Conservation (phyloP, 306 rosid species). For the Fragaria ananassa region DNA sequence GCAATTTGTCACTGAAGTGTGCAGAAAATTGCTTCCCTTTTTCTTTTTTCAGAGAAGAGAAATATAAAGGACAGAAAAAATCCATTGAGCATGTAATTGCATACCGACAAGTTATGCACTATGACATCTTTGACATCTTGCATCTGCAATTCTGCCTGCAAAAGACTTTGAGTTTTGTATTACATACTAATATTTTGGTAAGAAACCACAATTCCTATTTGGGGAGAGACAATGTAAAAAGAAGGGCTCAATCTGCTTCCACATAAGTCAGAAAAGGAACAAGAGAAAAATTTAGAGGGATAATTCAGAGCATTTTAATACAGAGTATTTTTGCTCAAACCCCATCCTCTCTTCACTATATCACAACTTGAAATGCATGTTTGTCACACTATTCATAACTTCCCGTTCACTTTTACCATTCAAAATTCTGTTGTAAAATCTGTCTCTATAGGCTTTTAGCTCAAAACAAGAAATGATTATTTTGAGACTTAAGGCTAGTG, state of each 20-base stretch:
- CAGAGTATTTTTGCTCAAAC: background rate
- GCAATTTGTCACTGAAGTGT: background rate
- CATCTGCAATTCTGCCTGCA: slow-evolving; percentile 91
- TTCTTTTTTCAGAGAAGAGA: background rate
- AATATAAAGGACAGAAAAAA: background rate
- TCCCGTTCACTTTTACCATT: background rate
- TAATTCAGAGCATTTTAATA: background rate
- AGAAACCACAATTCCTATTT: background rate
- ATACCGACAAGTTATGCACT: slow-evolving; percentile 88
- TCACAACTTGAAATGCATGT: background rate
- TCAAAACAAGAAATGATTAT: background rate
- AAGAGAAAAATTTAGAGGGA: background rate
- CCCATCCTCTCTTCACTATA: background rate
- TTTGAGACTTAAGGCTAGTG: background rate
- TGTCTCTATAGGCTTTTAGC: background rate
- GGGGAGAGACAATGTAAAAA: background rate
- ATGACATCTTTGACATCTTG: slow-evolving; percentile 78
- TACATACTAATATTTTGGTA: background rate
- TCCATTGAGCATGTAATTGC: slow-evolving; percentile 17
- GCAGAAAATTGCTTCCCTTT: background rate
- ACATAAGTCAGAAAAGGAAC: background rate
- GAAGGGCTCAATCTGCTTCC: background rate
- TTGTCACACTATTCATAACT: background rate
- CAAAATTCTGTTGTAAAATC: background rate
- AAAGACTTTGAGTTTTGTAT: slow-evolving; percentile 22